Percentiles rank a stretch among this genome's conserved stretches.
phyloP scores from a whole-genome alignment of 495 filamentous ascomycete species.

The Aspergillus funiculosus region DNA sequence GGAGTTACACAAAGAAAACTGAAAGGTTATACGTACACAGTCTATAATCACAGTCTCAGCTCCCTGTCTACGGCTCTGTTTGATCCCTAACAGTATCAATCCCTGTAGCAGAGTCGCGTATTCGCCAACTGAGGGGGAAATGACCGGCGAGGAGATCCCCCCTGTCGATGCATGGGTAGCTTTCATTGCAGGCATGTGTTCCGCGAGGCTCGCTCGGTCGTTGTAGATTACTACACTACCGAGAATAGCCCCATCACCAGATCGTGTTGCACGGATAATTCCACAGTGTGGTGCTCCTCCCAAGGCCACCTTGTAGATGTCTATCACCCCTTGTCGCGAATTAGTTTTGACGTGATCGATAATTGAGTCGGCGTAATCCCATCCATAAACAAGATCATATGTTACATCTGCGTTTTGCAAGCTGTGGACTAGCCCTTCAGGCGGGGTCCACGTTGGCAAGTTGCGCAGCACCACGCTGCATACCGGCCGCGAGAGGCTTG shows the following conservation, averaged over 20 bases:
- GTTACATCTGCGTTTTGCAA: slow-evolving; percentile 57
- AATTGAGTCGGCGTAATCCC: slow-evolving; percentile 67
- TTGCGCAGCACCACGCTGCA: slow-evolving; percentile 63
- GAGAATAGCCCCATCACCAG: slow-evolving; percentile 59
- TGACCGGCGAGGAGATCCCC: slow-evolving; percentile 76
- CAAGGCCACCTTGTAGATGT: slow-evolving; percentile 75
- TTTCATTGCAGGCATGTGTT: slow-evolving; percentile 62
- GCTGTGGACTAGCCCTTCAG: slow-evolving; percentile 64
- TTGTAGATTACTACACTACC: slow-evolving; percentile 83
- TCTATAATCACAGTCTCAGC: slow-evolving; percentile 65
- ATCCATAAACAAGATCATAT: slow-evolving; percentile 72
- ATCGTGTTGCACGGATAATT: slow-evolving; percentile 73
- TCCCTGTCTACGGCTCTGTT: slow-evolving; percentile 73
- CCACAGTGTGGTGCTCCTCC: slow-evolving; percentile 66
- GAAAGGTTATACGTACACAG: slow-evolving; percentile 52
- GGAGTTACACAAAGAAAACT: background rate
- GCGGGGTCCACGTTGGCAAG: slow-evolving; percentile 64
- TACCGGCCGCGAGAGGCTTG: slow-evolving; percentile 53
- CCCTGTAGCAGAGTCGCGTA: slow-evolving; percentile 72
- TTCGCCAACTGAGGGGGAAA: slow-evolving; percentile 62
- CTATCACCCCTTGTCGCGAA: slow-evolving; percentile 73
- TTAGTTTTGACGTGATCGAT: slow-evolving; percentile 69
- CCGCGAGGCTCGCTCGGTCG: slow-evolving; percentile 57
- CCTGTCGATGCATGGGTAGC: slow-evolving; percentile 47
- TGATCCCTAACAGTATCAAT: slow-evolving; percentile 71